A percentile compares a stretch with the other conserved stretches of the same genome.
Evolutionary conservation across 352 stramenopile genomes (phyloP).

Genomic region (Phytophthora meadii): DNA sequence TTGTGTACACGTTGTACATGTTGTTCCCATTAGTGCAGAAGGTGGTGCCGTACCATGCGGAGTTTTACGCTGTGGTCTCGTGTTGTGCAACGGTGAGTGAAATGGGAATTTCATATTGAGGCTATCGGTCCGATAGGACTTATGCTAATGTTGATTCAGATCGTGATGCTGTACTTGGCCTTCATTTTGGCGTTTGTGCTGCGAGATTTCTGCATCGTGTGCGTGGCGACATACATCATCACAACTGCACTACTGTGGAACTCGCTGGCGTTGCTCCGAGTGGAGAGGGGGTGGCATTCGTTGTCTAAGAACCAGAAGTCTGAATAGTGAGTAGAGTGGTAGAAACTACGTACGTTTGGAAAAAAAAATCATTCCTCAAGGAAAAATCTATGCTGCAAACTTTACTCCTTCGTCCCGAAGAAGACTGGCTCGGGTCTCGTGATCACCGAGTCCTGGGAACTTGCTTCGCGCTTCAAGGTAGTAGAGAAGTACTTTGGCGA

Average conservation of each 20-base stretch:
- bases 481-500: slow-evolving; percentile 33
- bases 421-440: slow-evolving; percentile 15
- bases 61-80: slow-evolving; percentile 58
- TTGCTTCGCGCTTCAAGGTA: slow-evolving; percentile 1
- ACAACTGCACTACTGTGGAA: slow-evolving; percentile 55
- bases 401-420: slow-evolving; percentile 4
- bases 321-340: background rate
- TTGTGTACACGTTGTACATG: slow-evolving; percentile 55
- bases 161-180: slow-evolving; percentile 54
- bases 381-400: background rate
- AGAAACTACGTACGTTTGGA: background rate
- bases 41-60: slow-evolving; percentile 41
- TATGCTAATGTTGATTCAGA: slow-evolving; percentile 29
- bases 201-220: slow-evolving; percentile 66
- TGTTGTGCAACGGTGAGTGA: slow-evolving; percentile 38
- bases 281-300: background rate
- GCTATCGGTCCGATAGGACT: background rate
- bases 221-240: slow-evolving; percentile 59
- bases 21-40: slow-evolving; percentile 50
- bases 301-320: slow-evolving; percentile 10
- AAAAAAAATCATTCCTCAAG: background rate
- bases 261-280: slow-evolving; percentile 44
- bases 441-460: slow-evolving; percentile 17
- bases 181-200: slow-evolving; percentile 67
- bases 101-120: background rate